Base-by-base conservation (phyloP, 768 basidiomycete species). In the Rhizopogon roseolus region DNA sequence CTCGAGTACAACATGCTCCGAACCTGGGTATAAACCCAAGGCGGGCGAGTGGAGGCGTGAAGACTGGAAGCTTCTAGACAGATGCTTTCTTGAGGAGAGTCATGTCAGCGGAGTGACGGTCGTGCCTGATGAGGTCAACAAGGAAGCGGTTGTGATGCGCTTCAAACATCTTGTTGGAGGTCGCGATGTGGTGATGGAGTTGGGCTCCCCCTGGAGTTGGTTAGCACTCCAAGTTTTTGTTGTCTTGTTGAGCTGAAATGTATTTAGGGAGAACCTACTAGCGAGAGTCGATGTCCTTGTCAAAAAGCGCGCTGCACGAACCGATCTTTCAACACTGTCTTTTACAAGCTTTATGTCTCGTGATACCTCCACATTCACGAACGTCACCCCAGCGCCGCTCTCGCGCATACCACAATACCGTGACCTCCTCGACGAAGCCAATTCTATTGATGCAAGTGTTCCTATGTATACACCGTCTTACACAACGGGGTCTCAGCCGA, bases 31-130 rank as follows among this genome's bases (percentile, higher is more conserved):
- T 25, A 32, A 10, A 7, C 57, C 61, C 38, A 27, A 13, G 1
- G 41, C 49, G 11, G 58, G 70, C 13, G 71, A 68, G 39, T 94
- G 91, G 91, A 74, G 76, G 4, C 86, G 85, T 62, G 79, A 80
- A 19, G 87, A 92, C 49, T 94, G 91, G 91, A 91, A 87, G 65
- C 63, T 75, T 45, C 73, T 94, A 46, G 91, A 93, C 66, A 80
- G 80, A 22, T 90, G 88, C 61, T 86, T 92, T 57, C 85, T 86
- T 10, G 86, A 88, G 50, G 82, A 86, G 64, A 74, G 87, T 32
- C 66, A 87, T 13, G 75, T 76, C 3, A 59, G 81, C 43, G 81
- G 75, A 2, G 66, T 57, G 58, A 66, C 27, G 45, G 63, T 2
- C 46, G 41, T n/a, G 63, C 66, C 41, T 70, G 80, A 82, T 40